Conservation (phyloP, 345 rosid genomes). For the Rhizophora apiculata region DNA sequence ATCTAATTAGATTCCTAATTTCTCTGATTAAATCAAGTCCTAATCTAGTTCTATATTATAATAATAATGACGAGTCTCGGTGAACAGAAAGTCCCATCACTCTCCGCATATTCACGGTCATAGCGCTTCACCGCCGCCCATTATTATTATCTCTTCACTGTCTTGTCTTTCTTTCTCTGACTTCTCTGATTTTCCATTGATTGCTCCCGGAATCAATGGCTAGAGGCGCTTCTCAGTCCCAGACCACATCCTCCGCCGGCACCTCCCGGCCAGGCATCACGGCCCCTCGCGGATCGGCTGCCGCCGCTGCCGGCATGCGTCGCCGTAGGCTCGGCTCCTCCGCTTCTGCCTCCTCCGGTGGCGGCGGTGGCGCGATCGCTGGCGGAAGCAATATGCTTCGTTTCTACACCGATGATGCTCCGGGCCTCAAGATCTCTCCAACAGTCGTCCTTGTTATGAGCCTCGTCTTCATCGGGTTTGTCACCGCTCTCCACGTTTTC, state of each 20-base stretch:
- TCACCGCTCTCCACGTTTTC: conserved; percentile 87
- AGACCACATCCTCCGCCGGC: conserved; percentile 50
- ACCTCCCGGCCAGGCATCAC: conserved; percentile 60
- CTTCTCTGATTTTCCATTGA: background rate
- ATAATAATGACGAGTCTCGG: too few relatives aligned
- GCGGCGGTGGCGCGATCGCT: conserved; percentile 32
- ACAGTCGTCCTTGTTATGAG: conserved; percentile 91
- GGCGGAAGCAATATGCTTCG: conserved; percentile 71
- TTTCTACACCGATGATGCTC: conserved; percentile 94
- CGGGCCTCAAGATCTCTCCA: conserved; percentile 89
- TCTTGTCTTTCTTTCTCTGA: background rate
- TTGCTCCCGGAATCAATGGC: conserved; percentile 48
- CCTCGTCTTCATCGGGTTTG: conserved; percentile 93
- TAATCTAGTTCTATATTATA: too few relatives aligned
- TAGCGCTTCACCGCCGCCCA: background rate
- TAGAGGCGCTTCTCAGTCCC: conserved; percentile 82
- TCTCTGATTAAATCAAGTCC: too few relatives aligned
- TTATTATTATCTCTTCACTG: background rate
- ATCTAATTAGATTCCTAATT: too few relatives aligned
- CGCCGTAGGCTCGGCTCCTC: conserved; percentile 62
- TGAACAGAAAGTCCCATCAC: background rate
- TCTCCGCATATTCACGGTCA: conserved; percentile 11
- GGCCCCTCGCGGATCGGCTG: conserved; percentile 90
- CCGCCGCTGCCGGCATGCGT: conserved; percentile 90
- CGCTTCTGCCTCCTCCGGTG: conserved; percentile 37